Percentiles rank a stretch among this genome's conserved stretches.
Conservation (phyloP, 768 basidiomycete species). For the Lactarius pseudohatsudake region DNA sequence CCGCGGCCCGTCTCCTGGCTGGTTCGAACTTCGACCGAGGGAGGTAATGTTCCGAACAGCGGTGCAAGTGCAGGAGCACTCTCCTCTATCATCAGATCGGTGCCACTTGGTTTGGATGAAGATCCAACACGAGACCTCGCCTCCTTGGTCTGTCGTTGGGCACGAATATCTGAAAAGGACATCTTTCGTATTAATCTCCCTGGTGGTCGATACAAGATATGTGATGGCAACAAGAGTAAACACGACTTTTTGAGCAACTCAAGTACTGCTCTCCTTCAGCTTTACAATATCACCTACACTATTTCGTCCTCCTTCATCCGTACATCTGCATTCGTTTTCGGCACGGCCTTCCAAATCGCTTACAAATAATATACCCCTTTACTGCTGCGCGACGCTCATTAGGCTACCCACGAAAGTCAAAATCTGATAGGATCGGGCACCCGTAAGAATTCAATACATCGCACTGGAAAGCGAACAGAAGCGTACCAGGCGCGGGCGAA, state of each 20-base stretch:
- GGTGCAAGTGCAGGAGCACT: not conserved
- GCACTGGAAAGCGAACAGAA: not conserved
- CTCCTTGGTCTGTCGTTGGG: constrained; percentile 22
- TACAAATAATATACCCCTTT: constrained; percentile 17
- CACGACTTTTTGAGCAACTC: constrained; percentile 8
- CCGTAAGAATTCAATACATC: constrained; percentile 8
- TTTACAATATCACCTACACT: constrained; percentile 13
- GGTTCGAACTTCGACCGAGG: constrained; percentile 13
- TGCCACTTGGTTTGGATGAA: constrained; percentile 1
- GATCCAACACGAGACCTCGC: constrained; percentile 20
- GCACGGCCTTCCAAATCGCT: not conserved
- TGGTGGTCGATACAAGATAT: constrained; percentile 6
- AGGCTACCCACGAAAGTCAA: constrained; percentile 94
- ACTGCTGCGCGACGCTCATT: constrained; percentile 65
- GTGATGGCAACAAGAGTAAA: constrained; percentile 31
- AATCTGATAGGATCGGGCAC: constrained; percentile 51
- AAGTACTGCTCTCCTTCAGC: constrained; percentile 1
- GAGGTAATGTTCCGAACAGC: constrained; percentile 21
- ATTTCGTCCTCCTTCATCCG: constrained; percentile 2
- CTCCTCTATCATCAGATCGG: not conserved
- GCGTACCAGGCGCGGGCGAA: constrained; percentile 79
- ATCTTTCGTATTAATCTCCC: constrained; percentile 1
- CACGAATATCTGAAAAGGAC: constrained; percentile 21
- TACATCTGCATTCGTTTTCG: not conserved
- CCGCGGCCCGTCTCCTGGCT: constrained; percentile 24